phyloP scores from a whole-genome alignment of 768 basidiomycete genomes.

The Rhizopogon rudus region DNA sequence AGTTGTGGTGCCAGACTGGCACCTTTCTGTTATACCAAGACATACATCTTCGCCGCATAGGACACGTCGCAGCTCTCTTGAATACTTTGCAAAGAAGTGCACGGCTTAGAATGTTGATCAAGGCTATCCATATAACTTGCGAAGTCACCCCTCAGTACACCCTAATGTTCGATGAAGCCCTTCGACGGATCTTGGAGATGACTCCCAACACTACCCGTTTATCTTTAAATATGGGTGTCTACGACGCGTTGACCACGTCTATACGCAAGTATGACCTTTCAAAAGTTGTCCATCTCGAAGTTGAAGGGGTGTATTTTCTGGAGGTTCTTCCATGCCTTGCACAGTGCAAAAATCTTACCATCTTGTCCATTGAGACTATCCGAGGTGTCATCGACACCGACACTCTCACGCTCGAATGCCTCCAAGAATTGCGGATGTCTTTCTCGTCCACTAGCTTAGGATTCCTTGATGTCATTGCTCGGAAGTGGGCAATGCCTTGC shows the following conservation, averaged over 20 bases:
- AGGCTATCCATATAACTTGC: slow-evolving; percentile 9
- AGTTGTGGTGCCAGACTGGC: slow-evolving; percentile 18
- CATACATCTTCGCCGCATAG: slow-evolving; percentile 18
- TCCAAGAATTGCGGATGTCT: background rate
- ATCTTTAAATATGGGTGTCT: background rate
- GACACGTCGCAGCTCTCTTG: slow-evolving; percentile 17
- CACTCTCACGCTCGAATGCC: background rate
- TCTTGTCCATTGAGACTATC: background rate
- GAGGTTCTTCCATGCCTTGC: background rate
- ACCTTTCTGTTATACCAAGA: slow-evolving; percentile 22
- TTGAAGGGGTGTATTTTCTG: background rate
- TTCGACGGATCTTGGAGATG: background rate
- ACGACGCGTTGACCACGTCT: background rate
- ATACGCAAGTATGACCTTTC: background rate
- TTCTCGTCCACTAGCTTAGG: background rate
- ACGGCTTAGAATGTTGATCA: slow-evolving; percentile 8
- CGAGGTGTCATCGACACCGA: no score
- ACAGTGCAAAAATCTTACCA: background rate
- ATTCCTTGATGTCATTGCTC: background rate
- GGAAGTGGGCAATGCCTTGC: background rate
- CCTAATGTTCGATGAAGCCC: background rate
- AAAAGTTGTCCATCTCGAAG: background rate
- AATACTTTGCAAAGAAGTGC: slow-evolving; percentile 10
- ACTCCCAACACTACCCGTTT: background rate
- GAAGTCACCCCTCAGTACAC: background rate